Evolutionary conservation across 2,329 filamentous ascomycete genomes (phyloP), one percentile per base, ranked within the genome.

Genomic region (Cladosporium oxysporum): DNA sequence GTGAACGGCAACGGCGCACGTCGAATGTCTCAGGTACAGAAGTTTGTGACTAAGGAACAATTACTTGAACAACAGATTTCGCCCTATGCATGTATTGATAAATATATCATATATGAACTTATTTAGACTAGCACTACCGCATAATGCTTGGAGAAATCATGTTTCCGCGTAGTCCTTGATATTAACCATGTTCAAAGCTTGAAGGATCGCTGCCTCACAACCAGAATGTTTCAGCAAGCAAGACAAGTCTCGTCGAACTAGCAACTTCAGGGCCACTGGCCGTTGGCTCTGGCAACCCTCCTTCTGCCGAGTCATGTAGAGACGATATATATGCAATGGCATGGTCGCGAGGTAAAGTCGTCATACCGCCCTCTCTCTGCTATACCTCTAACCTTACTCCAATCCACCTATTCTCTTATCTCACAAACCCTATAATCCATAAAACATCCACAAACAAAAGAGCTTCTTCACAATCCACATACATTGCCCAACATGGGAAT

Each of bases 241-340:
- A 63, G 35, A 63, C 61, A 63, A 7, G 61, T 63, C 61, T 63
- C 50, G 61, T 63, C 61, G 61, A 63, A 63, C 50, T n/a, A 63
- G 61, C 61, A 63, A 63, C 61, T 63, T 57, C 35, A 63, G 35
- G 35, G 11, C 28, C 35, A 16, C 60, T 14, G 52, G 23, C 50
- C 50, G 35, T 57, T 47, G 49, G 23, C 61, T 63, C 61, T 57
- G 35, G 61, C 61, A 63, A 63, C 61, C 60, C 16, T 28, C 16
- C 12, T 35, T 55, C 16, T 14, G n/a, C 28, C 52, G 33, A 29
- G 26, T 55, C 18, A 5, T 33, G 28, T 6, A 33, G n/a, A 33
- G 18, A 10, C 29, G 52, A 33, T 55, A 55, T 55, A 55, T 55
- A 55, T 29, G 31, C 16, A n/a, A 55, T 55, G 52, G 29, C 31